phyloP scores from a whole-genome alignment of 2,329 filamentous ascomycete genomes.

The Sarocladiaceae sp. region DNA sequence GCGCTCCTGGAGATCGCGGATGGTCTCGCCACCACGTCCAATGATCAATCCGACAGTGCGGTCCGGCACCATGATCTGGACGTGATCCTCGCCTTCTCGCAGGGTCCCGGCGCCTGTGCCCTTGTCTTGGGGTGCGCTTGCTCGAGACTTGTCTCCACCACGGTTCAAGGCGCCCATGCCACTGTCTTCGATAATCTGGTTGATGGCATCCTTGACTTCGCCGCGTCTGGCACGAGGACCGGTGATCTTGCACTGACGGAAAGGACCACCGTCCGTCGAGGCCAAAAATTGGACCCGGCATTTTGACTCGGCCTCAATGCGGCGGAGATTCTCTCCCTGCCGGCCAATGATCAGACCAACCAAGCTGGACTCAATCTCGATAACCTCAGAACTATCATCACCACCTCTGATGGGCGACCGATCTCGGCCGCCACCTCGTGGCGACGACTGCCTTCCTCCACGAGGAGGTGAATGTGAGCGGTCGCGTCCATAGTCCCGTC shows the following conservation, averaged over 20 bases:
- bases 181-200: constrained; percentile 81
- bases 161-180: constrained; percentile 45
- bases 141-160: constrained; percentile 35
- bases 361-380: constrained; percentile 80
- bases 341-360: constrained; percentile 89
- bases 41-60: constrained; percentile 91
- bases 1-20: constrained; percentile 84
- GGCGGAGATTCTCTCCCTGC: constrained; percentile 81
- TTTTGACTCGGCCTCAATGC: constrained; percentile 77
- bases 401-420: constrained; percentile 52
- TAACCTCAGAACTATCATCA: constrained; percentile 74
- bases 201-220: constrained; percentile 78
- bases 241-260: constrained; percentile 81
- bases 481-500: constrained; percentile 50
- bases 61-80: constrained; percentile 93
- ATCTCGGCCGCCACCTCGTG: constrained; percentile 51
- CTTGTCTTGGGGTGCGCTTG: constrained; percentile 28
- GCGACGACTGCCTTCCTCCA: constrained; percentile 52
- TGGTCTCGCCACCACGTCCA: constrained; percentile 88
- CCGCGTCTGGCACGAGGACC: constrained; percentile 68
- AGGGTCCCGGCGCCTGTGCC: constrained; percentile 41
- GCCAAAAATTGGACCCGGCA: constrained; percentile 88
- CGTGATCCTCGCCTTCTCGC: constrained; percentile 76
- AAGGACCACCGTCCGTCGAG: constrained; percentile 66
- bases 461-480: constrained; percentile 69